phyloP scores from a whole-genome alignment of 768 basidiomycete species.

The Lactarius indigo region DNA sequence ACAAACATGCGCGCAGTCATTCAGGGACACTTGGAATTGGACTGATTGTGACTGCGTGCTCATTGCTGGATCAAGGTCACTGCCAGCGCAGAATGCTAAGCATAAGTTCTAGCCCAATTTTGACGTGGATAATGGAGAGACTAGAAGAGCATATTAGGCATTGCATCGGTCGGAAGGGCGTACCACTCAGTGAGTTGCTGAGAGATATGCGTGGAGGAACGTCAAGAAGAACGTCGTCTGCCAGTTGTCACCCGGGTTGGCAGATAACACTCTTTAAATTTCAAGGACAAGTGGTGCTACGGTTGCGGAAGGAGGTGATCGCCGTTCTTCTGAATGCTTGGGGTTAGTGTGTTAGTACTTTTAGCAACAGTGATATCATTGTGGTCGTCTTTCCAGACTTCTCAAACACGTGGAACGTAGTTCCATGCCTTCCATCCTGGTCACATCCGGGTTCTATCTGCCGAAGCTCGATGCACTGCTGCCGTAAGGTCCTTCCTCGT shows the following conservation, averaged over 20 bases:
- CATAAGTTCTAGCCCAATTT: slow-evolving; percentile 2
- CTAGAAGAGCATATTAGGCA: not conserved
- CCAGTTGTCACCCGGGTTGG: not conserved
- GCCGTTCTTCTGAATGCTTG: no score
- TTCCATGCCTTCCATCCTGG: slow-evolving; percentile 1
- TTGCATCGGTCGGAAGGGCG: not conserved
- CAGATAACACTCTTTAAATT: slow-evolving; percentile 22
- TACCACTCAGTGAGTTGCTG: slow-evolving; percentile 8
- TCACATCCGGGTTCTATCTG: slow-evolving; percentile 7
- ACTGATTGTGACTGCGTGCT: slow-evolving; percentile 8
- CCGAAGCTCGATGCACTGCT: no score
- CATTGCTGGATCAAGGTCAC: slow-evolving; percentile 9
- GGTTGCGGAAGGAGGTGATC: slow-evolving; percentile 20
- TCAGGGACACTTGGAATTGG: not conserved
- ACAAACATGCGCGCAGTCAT: slow-evolving; percentile 4
- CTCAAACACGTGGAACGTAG: not conserved
- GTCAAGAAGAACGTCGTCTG: slow-evolving; percentile 2
- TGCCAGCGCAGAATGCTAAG: slow-evolving; percentile 11
- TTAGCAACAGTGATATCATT: slow-evolving; percentile 8
- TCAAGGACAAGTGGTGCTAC: slow-evolving; percentile 16
- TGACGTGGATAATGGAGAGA: slow-evolving; percentile 5
- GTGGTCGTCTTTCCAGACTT: not conserved
- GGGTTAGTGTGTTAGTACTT: not conserved
- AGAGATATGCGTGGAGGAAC: slow-evolving; percentile 10
- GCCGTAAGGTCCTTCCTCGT: no score